Percentiles rank a stretch among this genome's conserved stretches.
phyloP scores from a whole-genome alignment of 2,329 filamentous ascomycete species.

The Gremmenia infestans region DNA sequence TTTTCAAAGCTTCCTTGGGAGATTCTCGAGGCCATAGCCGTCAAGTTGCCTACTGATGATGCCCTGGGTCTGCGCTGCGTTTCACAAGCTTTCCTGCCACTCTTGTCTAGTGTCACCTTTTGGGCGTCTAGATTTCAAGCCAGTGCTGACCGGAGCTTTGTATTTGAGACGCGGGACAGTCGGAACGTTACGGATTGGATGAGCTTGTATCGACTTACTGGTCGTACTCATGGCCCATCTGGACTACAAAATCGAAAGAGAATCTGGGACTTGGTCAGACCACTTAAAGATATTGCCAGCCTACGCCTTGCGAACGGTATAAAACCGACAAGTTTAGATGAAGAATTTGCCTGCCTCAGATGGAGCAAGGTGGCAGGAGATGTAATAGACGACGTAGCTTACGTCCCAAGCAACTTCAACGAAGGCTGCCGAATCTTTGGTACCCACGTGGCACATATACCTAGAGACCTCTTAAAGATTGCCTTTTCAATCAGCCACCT shows the following conservation, averaged over 20 bases:
- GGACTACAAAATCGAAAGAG: neutral
- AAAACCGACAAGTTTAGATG: too few relatives aligned
- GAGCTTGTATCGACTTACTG: neutral
- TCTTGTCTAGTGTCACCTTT: neutral
- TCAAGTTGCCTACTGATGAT: neutral
- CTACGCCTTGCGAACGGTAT: neutral
- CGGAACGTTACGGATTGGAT: neutral
- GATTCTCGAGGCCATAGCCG: neutral
- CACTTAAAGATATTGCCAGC: neutral
- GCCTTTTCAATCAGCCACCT: neutral
- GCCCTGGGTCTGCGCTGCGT: neutral
- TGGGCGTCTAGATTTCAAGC: slow-evolving; percentile 1
- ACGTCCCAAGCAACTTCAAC: too few relatives aligned
- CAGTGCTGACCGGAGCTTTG: neutral
- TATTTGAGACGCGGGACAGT: neutral
- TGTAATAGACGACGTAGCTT: too few relatives aligned
- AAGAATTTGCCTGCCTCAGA: too few relatives aligned
- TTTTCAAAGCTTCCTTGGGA: neutral
- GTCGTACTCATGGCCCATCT: neutral
- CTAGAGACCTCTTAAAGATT: neutral
- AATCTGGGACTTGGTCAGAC: neutral
- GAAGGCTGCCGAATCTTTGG: too few relatives aligned
- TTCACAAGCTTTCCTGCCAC: neutral
- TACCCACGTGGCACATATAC: neutral
- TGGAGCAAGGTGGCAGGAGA: too few relatives aligned